phyloP scores from a whole-genome alignment of 495 filamentous ascomycete species.

The Neurospora pannonica region DNA sequence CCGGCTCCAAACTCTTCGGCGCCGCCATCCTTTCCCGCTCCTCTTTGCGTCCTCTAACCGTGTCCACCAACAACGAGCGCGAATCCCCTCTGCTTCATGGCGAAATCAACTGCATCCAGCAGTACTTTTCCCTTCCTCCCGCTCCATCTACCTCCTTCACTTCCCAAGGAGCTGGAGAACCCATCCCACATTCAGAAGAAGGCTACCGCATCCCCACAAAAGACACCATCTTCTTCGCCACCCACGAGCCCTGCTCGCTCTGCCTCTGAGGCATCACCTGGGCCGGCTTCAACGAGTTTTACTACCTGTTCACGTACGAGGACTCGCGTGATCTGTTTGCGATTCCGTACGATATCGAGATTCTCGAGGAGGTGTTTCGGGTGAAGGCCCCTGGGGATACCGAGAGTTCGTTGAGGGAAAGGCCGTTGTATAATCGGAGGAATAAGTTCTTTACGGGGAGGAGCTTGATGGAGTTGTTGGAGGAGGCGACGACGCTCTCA shows the following conservation, averaged over 20 bases:
- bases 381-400: conserved; percentile 21
- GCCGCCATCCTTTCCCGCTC: conserved; percentile 27
- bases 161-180: no score
- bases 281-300: conserved; percentile 35
- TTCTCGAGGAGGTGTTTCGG: conserved; percentile 31
- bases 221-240: conserved; percentile 34
- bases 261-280: conserved; percentile 34
- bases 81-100: conserved; percentile 30
- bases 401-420: conserved; percentile 10
- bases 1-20: conserved; percentile 32
- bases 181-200: no score
- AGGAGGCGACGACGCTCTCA: conserved; percentile 4
- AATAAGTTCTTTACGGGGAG: conserved; percentile 34
- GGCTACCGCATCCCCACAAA: conserved; percentile 7
- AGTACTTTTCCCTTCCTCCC: conserved; percentile 24
- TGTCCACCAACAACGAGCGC: conserved; percentile 31
- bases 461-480: conserved; percentile 24
- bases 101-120: conserved; percentile 38
- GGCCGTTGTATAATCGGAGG: conserved; percentile 28
- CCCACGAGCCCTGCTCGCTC: conserved; percentile 34
- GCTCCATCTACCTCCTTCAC: conserved; percentile 8
- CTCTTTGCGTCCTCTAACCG: conserved; percentile 17
- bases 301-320: conserved; percentile 37
- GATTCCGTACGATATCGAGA: conserved; percentile 34
- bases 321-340: conserved; percentile 30